Conservation (phyloP, 495 filamentous ascomycete species). For the Daldinia childiae region DNA sequence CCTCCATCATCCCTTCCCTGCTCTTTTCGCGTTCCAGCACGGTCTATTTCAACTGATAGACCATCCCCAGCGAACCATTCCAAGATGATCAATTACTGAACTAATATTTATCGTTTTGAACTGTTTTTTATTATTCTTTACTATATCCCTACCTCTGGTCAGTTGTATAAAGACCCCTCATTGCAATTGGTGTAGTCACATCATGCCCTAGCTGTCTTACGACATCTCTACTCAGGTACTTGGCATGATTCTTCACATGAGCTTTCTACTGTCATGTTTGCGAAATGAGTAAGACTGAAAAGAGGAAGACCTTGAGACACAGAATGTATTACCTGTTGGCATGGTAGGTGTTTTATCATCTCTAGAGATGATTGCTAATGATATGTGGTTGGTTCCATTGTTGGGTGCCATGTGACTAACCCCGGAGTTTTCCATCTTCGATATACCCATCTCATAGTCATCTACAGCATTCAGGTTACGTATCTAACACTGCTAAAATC, state of each 20-base stretch:
- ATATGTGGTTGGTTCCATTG: neutral
- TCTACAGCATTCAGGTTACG: neutral
- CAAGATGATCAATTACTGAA: neutral
- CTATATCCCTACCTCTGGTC: neutral
- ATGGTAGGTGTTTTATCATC: neutral
- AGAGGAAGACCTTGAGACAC: neutral
- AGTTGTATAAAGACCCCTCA: conserved; percentile 13
- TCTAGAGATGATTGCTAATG: neutral
- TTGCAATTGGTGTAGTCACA: conserved; percentile 17
- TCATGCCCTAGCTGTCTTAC: conserved; percentile 24
- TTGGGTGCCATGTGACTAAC: neutral
- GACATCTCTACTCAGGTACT: conserved; percentile 9
- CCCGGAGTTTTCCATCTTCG: neutral
- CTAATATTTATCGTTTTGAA: neutral
- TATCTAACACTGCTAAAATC: neutral
- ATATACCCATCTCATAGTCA: neutral
- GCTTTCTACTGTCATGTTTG: neutral
- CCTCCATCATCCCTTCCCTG: neutral
- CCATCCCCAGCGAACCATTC: neutral
- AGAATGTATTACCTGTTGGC: neutral
- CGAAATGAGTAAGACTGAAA: neutral
- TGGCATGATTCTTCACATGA: conserved; percentile 8
- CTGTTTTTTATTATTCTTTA: neutral
- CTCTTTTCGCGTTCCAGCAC: neutral
- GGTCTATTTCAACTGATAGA: neutral